Evolutionary conservation across 345 rosid genomes (phyloP).

Genomic region (Hibiscus trionum): DNA sequence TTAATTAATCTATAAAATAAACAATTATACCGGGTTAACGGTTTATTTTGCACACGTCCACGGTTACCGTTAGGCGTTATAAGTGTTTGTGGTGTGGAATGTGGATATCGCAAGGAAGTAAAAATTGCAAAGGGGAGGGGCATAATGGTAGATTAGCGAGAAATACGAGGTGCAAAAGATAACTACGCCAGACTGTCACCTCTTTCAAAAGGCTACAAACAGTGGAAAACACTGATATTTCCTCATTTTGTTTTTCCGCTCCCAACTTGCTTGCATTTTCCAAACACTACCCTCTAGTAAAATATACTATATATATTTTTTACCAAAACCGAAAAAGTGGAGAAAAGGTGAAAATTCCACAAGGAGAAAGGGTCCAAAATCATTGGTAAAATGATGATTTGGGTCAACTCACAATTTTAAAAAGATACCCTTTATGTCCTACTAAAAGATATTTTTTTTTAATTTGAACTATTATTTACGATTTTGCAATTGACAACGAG

Average conservation of each 20-base stretch:
- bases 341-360: neutral
- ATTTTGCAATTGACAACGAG: too few relatives aligned
- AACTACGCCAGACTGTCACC: constrained; percentile 71
- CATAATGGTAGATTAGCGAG: constrained; percentile 35
- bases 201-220: neutral
- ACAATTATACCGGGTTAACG: too few relatives aligned
- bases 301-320: too few relatives aligned
- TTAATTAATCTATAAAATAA: too few relatives aligned
- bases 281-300: neutral
- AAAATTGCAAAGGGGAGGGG: constrained; percentile 12
- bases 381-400: neutral
- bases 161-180: constrained; percentile 24
- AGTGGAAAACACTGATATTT: neutral
- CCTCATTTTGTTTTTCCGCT: neutral
- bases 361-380: neutral
- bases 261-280: constrained; percentile 14
- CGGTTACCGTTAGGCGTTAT: constrained; percentile 5
- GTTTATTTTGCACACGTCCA: too few relatives aligned
- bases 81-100: neutral
- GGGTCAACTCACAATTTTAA: too few relatives aligned
- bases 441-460: too few relatives aligned
- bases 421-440: too few relatives aligned
- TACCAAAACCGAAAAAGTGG: neutral
- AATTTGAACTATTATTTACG: too few relatives aligned
- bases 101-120: neutral